Base-by-base conservation (phyloP, 2,329 filamentous ascomycete species). In the Epicoccum sorghinum region DNA sequence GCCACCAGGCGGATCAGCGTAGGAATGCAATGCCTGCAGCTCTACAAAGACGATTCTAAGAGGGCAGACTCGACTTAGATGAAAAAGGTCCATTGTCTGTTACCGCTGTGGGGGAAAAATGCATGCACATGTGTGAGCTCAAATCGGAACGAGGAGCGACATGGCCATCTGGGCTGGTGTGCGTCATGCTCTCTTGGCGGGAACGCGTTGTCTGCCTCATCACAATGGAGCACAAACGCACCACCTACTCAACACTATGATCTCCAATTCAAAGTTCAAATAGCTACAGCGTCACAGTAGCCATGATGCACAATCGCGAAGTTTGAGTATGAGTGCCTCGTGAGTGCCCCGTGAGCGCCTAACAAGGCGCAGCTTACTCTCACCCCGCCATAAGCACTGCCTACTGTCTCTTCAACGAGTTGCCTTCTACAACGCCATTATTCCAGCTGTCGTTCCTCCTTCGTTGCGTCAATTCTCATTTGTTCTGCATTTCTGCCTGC, bases 371-470 rank as follows among this genome's bases (percentile, higher is more conserved):
- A 44, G 52, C 40, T 38, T 14, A 49, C 29, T 10, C 14, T 14
- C 24, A 37, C 41, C 52, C 46, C 52, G 39, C 45, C 27, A 8
- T 18, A 27, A 24, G 41, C 52, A 46, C 52, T 42, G 52, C 52
- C 52, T 36, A 18, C 40, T 40, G 4, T 49, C 4, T 46, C 45
- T 23, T 33, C 35, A 46, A 32, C 49, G 37, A 29, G 32, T 25
- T 42, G 24, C 22, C 18, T 24, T 18, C 25, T 55, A 41, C 47
- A 55, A 50, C 52, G 50, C 52, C 42, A 37, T 32, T 30, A 23
- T 38, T 30, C 13, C 24, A n/a, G 18, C 46, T 9, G 18, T 32
- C 25, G 4, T 42, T 36, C 41, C 36, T 25, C 40, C 13, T 27
- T 3, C 32, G 4, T 33, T 27, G 41, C 41, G 23, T 30, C 41